Conservation (phyloP, 352 stramenopile genomes). For the Salisapilia sapeloensis region DNA sequence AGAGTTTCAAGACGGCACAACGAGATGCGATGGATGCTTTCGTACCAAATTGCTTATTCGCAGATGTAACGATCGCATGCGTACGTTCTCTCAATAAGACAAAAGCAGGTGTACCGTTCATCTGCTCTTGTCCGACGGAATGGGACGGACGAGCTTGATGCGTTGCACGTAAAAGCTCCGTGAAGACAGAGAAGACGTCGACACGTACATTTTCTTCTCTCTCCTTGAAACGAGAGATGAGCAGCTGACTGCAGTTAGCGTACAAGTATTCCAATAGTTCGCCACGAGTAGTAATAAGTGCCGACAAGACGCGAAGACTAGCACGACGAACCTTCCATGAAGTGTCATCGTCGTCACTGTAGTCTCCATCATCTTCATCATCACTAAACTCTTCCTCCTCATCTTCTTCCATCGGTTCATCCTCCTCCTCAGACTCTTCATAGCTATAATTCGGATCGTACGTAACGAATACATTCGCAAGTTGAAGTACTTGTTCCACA, state of each 20-base stretch:
- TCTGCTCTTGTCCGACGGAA: slow-evolving; percentile 23
- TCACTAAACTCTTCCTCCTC: slow-evolving; percentile 65
- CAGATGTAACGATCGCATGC: slow-evolving; percentile 49
- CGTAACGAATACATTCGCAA: slow-evolving; percentile 87
- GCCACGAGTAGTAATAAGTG: slow-evolving; percentile 80
- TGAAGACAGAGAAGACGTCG: slow-evolving; percentile 92
- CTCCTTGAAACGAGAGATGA: slow-evolving; percentile 90
- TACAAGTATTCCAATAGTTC: slow-evolving; percentile 80
- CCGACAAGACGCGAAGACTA: slow-evolving; percentile 83
- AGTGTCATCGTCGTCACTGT: slow-evolving; percentile 88
- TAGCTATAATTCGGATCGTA: slow-evolving; percentile 99
- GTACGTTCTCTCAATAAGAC: too few species aligned
- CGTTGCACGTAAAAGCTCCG: slow-evolving; percentile 77
- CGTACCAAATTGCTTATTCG: slow-evolving; percentile 66
- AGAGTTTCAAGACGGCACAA: slow-evolving; percentile 67
- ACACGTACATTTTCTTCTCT: slow-evolving; percentile 98
- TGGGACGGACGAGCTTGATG: slow-evolving; percentile 18
- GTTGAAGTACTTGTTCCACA: slow-evolving; percentile 82
- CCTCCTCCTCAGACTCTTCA: slow-evolving; percentile 84
- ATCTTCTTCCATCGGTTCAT: slow-evolving; percentile 54
- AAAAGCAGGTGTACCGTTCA: too few species aligned
- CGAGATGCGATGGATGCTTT: slow-evolving; percentile 63
- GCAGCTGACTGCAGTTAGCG: slow-evolving; percentile 53
- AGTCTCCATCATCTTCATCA: slow-evolving; percentile 72
- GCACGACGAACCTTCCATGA: slow-evolving; percentile 95